Evolutionary conservation across 1,284 basidiomycete species (phyloP).

Genomic region (Pholiota adiposa): DNA sequence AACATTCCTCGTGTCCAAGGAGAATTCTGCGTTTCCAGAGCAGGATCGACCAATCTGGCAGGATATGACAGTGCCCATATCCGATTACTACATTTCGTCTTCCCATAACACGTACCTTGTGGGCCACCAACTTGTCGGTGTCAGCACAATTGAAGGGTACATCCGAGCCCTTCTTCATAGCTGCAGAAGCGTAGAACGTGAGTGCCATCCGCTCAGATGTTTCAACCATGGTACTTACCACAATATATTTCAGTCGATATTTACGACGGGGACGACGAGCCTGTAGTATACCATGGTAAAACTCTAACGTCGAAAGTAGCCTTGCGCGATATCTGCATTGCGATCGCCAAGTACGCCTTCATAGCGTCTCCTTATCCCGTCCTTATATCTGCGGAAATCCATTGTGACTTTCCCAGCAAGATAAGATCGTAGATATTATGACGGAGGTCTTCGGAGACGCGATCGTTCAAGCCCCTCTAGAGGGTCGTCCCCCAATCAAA

Average conservation of each 20-base stretch:
- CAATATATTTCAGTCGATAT: constrained; percentile 77
- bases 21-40: constrained; percentile 45
- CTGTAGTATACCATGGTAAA: constrained; percentile 89
- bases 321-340: constrained; percentile 83
- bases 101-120: constrained; percentile 99
- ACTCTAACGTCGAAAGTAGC: constrained; percentile 91
- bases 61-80: constrained; percentile 34
- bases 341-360: constrained; percentile 93
- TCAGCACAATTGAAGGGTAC: constrained; percentile 95
- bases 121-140: constrained; percentile 92
- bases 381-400: constrained; percentile 94
- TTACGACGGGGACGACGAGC: constrained; percentile 87
- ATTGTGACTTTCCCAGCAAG: constrained; percentile 87
- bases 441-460: constrained; percentile 77
- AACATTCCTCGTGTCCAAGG: constrained; percentile 67
- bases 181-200: constrained; percentile 91
- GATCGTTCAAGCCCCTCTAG: constrained; percentile 67
- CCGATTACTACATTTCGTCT: constrained; percentile 52
- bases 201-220: constrained; percentile 34
- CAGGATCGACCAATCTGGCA: constrained; percentile 32
- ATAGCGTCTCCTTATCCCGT: constrained; percentile 93
- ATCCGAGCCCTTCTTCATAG: constrained; percentile 90
- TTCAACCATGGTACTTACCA: constrained; percentile 2
- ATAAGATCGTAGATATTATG: constrained; percentile 82
- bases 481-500: constrained; percentile 48